Percentiles rank a stretch among this genome's conserved stretches.
These are phyloP conservation scores for Eudorina sp. DNA, from an alignment of 139 green algal genomes.

Conservation along the genomic window DNA sequence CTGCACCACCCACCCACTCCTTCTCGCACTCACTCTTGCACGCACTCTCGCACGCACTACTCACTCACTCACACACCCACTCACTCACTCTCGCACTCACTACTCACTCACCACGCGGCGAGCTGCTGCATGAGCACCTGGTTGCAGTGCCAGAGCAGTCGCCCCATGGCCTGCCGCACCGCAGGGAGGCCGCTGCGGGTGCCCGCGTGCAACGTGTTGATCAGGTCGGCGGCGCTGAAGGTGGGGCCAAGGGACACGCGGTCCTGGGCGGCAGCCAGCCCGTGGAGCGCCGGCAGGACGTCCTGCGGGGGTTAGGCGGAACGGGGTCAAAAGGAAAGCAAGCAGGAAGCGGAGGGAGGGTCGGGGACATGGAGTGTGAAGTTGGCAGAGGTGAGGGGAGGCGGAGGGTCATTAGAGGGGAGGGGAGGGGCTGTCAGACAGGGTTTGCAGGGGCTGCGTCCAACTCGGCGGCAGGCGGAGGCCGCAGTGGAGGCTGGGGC, in stretches of 20 bases:
- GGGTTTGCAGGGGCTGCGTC: too few relatives aligned
- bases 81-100: not conserved
- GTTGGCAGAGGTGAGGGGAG: too few relatives aligned
- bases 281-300: slow-evolving; percentile 79
- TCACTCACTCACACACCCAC: not conserved
- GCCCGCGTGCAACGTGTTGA: slow-evolving; percentile 67
- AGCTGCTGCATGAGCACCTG: slow-evolving; percentile 90
- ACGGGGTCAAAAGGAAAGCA: not conserved
- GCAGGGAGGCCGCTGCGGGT: slow-evolving; percentile 73
- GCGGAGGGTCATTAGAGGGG: too few relatives aligned
- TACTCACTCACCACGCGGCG: slow-evolving; percentile 75
- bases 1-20: too few relatives aligned
- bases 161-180: slow-evolving; percentile 77
- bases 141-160: slow-evolving; percentile 92
- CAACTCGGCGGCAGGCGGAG: too few relatives aligned
- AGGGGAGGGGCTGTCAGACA: too few relatives aligned
- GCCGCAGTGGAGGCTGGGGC: too few relatives aligned
- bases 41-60: too few relatives aligned
- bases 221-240: slow-evolving; percentile 64
- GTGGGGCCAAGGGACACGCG: not conserved
- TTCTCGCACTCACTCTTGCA: too few relatives aligned
- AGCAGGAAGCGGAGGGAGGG: too few relatives aligned
- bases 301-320: slow-evolving; percentile 50
- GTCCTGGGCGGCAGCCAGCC: slow-evolving; percentile 57
- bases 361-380: too few relatives aligned